Evolutionary conservation across 345 rosid genomes (phyloP).

Genomic region (Pistacia integerrima): DNA sequence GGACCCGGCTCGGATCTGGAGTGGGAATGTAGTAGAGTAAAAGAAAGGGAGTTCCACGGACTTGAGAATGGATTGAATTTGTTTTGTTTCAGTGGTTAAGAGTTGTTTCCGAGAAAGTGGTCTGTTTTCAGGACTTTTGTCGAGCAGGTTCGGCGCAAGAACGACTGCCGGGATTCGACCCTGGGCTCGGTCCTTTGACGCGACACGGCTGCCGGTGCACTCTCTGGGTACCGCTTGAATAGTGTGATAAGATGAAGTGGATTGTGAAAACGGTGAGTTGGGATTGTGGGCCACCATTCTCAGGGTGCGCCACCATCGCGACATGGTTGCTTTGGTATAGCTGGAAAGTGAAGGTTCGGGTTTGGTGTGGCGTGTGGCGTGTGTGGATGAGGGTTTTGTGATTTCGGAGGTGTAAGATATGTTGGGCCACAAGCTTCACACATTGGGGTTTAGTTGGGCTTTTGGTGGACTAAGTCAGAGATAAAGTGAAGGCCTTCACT

Average conservation of each 20-base stretch:
- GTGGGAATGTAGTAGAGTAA: slow-evolving; percentile 75
- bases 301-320: slow-evolving; percentile 54
- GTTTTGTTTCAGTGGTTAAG: slow-evolving; percentile 67
- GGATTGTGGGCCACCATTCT: slow-evolving; percentile 34
- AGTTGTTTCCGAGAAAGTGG: slow-evolving; percentile 63
- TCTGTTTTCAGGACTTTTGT: slow-evolving; percentile 34
- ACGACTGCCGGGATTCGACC: slow-evolving; percentile 88
- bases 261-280: not conserved
- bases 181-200: slow-evolving; percentile 60
- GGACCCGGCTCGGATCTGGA: slow-evolving; percentile 84
- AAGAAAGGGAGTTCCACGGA: slow-evolving; percentile 66
- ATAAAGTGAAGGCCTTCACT: too few species aligned
- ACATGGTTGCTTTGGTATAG: slow-evolving; percentile 24
- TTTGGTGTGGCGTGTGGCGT: not conserved
- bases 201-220: slow-evolving; percentile 55
- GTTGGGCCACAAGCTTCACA: not conserved
- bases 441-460: not conserved
- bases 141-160: slow-evolving; percentile 56
- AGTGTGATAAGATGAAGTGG: slow-evolving; percentile 44
- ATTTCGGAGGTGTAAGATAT: not conserved
- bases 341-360: not conserved
- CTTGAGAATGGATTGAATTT: slow-evolving; percentile 66
- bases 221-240: slow-evolving; percentile 84
- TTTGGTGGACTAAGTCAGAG: too few species aligned
- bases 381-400: not conserved